Base-by-base conservation (phyloP, 495 filamentous ascomycete species). In the Podospora pseudocomata region DNA sequence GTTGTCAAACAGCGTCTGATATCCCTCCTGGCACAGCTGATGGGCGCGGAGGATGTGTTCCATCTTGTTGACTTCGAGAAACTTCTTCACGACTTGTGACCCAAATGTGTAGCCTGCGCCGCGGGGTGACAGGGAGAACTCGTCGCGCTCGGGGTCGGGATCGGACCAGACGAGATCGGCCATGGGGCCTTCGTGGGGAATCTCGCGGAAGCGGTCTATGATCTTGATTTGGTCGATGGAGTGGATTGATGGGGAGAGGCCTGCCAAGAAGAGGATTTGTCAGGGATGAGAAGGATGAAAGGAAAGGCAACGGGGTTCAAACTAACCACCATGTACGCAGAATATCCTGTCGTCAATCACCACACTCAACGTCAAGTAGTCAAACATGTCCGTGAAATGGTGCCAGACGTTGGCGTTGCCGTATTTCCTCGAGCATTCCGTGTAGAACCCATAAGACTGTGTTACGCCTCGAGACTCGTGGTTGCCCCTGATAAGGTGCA, bases 371-470 rank as follows among this genome's bases (percentile, higher is more conserved):
- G 94, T 97, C 64, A 99, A 86, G 76, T 94, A 99, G 81, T 99
- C 95, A 80, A 99, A 99, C 94, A 99, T 97, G 80, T 99, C 95
- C 64, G 95, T 99, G 74, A 99, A 99, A 78, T 97, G 94, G 76
- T 98, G 96, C 95, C 95, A 99, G 11, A 99, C 96, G 70, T 95
- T 97, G 39, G 95, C 92, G 78, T 95, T 97, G 67, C 94, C 94
- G 78, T 99, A 99, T 78, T 99, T 99, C 65, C 95, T 90, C 16
- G 90, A 92, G 78, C 95, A 99, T 77, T 99, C 95, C 3, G 95
- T 99, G 74, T 99, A 99, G 81, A 99, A 99, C 62, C 95, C 95
- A 79, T 99, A 99, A 54, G 94, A 97, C 78, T 99, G 95, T 7
- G 95, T 99, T 26, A 99, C 95, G 67, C 95, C 95, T 63, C 95